phyloP scores from a whole-genome alignment of 83 land plant species.

The Diphasiastrum complanatum region DNA sequence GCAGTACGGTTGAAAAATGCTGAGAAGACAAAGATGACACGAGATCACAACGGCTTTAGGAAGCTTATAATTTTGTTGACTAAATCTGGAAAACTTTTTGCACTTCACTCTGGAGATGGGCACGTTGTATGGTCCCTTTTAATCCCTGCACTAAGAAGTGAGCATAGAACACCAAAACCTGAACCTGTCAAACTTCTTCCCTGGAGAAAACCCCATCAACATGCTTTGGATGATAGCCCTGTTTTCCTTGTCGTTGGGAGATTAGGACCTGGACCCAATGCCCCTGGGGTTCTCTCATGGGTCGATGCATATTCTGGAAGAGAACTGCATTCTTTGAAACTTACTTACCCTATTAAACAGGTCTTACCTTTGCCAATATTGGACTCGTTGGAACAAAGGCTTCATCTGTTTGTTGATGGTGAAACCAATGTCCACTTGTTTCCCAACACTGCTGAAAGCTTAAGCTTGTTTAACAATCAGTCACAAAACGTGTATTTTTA shows the following conservation, averaged over 20 bases:
- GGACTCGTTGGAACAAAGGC: constrained; percentile 72
- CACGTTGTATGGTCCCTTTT: constrained; percentile 78
- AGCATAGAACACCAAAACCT: constrained; percentile 28
- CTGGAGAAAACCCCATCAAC: constrained; percentile 93
- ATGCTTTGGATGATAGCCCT: constrained; percentile 88
- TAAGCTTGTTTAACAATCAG: constrained; percentile 44
- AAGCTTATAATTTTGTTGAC: constrained; percentile 83
- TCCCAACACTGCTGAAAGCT: constrained; percentile 62
- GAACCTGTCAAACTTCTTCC: constrained; percentile 43
- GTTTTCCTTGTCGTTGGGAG: constrained; percentile 65
- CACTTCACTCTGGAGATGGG: constrained; percentile 95
- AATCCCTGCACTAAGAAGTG: constrained; percentile 41
- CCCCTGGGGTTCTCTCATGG: constrained; percentile 53
- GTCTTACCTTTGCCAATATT: constrained; percentile 62
- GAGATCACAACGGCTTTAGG: constrained; percentile 95
- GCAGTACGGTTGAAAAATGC: constrained; percentile 66
- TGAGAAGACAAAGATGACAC: constrained; percentile 81
- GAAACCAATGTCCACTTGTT: constrained; percentile 57
- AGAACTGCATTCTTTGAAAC: constrained; percentile 39
- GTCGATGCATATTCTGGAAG: constrained; percentile 76
- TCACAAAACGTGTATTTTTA: constrained; percentile 64
- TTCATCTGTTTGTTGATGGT: constrained; percentile 69
- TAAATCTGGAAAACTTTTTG: constrained; percentile 69
- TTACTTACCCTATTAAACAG: constrained; percentile 47
- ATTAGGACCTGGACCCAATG: constrained; percentile 39